These are phyloP conservation scores for Hibiscus tridactylites DNA, from an alignment of 345 rosid species.

Conservation along the genomic window DNA sequence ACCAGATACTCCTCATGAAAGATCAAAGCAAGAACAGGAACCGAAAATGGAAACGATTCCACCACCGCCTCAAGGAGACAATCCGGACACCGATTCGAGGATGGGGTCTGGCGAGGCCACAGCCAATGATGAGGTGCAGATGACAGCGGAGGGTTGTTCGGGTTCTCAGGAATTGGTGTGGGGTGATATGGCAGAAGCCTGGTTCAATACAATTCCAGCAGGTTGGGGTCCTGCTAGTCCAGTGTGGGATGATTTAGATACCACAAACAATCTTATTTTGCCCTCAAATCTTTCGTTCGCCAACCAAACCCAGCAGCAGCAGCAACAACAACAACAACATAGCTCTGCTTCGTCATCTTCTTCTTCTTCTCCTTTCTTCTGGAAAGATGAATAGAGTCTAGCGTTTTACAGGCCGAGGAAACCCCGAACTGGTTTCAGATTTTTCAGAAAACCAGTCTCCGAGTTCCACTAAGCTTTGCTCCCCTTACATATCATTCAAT, in stretches of 20 bases:
- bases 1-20: neutral
- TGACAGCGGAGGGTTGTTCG: conserved; percentile 11
- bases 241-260: conserved; percentile 90
- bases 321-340: neutral
- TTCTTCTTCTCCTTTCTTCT: conserved; percentile 42
- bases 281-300: conserved; percentile 43
- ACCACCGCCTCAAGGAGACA: conserved; percentile 15
- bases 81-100: conserved; percentile 29
- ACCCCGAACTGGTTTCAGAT: neutral
- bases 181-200: conserved; percentile 67
- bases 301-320: conserved; percentile 27
- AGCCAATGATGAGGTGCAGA: conserved; percentile 21
- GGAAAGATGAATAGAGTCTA: conserved; percentile 35
- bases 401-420: too few species aligned
- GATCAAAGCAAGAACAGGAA: neutral
- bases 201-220: conserved; percentile 77
- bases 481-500: neutral
- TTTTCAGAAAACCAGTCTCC: neutral
- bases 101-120: conserved; percentile 29
- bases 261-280: conserved; percentile 34
- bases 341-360: conserved; percentile 23
- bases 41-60: conserved; percentile 10
- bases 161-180: conserved; percentile 42
- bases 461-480: neutral
- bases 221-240: conserved; percentile 95